Evolutionary conservation across 2,329 filamentous ascomycete species (phyloP).

Genomic region (Fusarium tjaetaba): DNA sequence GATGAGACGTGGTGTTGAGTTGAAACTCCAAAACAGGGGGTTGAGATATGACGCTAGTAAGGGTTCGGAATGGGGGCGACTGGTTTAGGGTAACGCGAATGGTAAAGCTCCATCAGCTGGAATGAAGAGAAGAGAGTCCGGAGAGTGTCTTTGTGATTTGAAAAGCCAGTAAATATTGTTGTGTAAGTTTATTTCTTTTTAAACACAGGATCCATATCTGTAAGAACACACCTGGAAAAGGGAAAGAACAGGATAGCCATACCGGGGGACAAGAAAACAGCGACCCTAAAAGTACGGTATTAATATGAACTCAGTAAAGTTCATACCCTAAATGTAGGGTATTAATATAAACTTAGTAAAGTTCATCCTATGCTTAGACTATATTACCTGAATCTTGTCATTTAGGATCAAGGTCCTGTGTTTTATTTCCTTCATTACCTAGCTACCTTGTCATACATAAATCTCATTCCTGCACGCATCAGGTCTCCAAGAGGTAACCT

Average conservation of each 20-base stretch:
- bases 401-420: no score
- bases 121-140: not conserved
- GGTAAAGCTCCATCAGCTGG: not conserved
- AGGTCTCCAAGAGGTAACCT: not conserved
- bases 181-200: not conserved
- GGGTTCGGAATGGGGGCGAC: conserved; percentile 30
- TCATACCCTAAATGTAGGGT: no score
- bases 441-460: not conserved
- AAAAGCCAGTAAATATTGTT: not conserved
- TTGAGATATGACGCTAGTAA: conserved; percentile 15
- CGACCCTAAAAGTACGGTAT: no score
- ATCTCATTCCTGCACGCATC: accelerated
- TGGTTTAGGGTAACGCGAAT: conserved; percentile 13
- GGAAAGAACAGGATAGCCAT: no score
- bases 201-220: no score
- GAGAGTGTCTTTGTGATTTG: not conserved
- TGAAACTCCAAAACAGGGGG: conserved; percentile 30
- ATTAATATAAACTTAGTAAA: no score
- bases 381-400: no score
- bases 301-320: no score
- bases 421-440: no score
- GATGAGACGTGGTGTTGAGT: conserved; percentile 36
- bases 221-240: no score
- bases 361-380: no score
- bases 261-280: no score